phyloP scores from a whole-genome alignment of 257 asterid species.

The Ballota nigra region DNA sequence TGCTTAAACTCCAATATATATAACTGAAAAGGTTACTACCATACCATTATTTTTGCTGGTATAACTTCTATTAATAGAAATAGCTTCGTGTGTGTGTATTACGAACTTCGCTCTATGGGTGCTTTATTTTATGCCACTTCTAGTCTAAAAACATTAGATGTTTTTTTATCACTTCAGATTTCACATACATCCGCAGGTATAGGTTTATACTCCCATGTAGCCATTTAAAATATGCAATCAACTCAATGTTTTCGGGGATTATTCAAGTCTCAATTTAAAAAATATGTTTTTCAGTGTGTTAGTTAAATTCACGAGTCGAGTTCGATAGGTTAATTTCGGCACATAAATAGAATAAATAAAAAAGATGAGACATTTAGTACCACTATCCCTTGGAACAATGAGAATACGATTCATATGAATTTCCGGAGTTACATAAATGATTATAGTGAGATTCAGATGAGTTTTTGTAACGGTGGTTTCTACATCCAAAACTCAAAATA shows the following conservation, averaged over 20 bases:
- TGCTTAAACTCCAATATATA: background rate
- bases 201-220: no score
- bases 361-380: no score
- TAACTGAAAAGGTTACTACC: background rate
- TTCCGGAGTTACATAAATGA: conserved; percentile 10
- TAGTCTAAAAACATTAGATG: background rate
- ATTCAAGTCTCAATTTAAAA: no score
- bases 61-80: background rate
- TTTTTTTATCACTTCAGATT: no score
- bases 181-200: no score
- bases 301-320: no score
- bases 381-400: background rate
- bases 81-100: background rate
- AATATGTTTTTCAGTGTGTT: no score
- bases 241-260: no score
- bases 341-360: no score
- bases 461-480: background rate
- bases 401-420: conserved; percentile 7
- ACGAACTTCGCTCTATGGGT: no score
- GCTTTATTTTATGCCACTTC: background rate
- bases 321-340: no score
- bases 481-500: conserved; percentile 13
- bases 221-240: no score
- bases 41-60: background rate
- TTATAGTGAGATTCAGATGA: background rate